phyloP scores from a whole-genome alignment of 352 stramenopile species.

The Aphanomyces cochlioides region DNA sequence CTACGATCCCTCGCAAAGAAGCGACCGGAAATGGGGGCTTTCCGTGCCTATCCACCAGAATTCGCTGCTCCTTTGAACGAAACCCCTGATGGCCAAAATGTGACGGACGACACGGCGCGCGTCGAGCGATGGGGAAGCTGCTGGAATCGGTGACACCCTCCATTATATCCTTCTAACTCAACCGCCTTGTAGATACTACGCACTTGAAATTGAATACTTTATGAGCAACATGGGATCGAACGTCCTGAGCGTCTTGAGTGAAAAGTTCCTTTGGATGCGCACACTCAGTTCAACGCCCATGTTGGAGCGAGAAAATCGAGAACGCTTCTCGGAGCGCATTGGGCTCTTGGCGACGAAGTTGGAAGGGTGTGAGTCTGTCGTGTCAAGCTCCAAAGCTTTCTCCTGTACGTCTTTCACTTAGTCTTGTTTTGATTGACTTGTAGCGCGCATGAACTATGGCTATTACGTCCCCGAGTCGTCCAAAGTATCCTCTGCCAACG shows the following conservation, averaged over 20 bases:
- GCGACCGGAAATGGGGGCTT: slow-evolving; percentile 94
- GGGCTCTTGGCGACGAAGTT: slow-evolving; percentile 82
- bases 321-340: slow-evolving; percentile 87
- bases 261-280: slow-evolving; percentile 92
- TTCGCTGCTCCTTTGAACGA: slow-evolving; percentile 91
- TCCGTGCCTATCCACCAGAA: slow-evolving; percentile 96
- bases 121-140: slow-evolving; percentile 96
- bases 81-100: slow-evolving; percentile 93
- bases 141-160: slow-evolving; percentile 74
- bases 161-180: background rate
- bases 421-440: slow-evolving; percentile 52
- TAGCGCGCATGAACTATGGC: slow-evolving; percentile 65
- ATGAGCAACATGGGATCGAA: slow-evolving; percentile 90
- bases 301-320: slow-evolving; percentile 85
- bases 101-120: slow-evolving; percentile 88
- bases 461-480: slow-evolving; percentile 86
- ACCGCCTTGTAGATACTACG: slow-evolving; percentile 79
- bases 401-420: slow-evolving; percentile 30
- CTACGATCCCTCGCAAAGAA: slow-evolving; percentile 92
- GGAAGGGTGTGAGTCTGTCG: slow-evolving; percentile 57
- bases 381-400: slow-evolving; percentile 8
- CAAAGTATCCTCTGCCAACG: slow-evolving; percentile 42
- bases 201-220: slow-evolving; percentile 95
- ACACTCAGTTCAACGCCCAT: slow-evolving; percentile 87
- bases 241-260: slow-evolving; percentile 90